phyloP scores from a whole-genome alignment of 441 rosid genomes.

The Eruca vesicaria region DNA sequence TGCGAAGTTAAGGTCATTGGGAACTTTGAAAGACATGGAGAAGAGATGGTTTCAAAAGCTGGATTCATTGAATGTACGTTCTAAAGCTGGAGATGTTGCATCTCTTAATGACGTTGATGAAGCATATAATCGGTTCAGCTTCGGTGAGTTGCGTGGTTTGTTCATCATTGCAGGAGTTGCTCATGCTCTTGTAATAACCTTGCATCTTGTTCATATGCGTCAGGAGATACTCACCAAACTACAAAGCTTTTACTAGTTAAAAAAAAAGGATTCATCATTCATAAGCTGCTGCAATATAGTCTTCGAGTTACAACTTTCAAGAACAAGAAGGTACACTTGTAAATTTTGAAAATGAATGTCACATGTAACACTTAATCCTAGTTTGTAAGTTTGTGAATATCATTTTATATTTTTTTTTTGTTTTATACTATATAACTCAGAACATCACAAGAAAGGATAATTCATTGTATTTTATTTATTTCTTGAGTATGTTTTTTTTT shows the following conservation, averaged over 20 bases:
- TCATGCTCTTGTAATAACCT: slow-evolving; percentile 12
- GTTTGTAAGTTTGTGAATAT: neutral
- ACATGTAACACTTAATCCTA: neutral
- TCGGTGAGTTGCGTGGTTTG: slow-evolving; percentile 25
- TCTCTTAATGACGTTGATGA: slow-evolving; percentile 2
- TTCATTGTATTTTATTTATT: no score
- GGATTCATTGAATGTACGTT: slow-evolving; percentile 7
- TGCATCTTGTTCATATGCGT: slow-evolving; percentile 18
- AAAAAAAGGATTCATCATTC: neutral
- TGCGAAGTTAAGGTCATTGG: slow-evolving; percentile 20
- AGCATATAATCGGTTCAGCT: slow-evolving; percentile 7
- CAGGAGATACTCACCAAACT: slow-evolving; percentile 22
- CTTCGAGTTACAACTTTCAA: neutral
- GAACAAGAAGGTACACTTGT: neutral
- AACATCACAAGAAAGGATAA: neutral
- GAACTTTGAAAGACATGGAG: slow-evolving; percentile 29
- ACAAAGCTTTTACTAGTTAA: neutral
- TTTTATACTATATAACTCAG: neutral
- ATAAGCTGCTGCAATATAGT: neutral
- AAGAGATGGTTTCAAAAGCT: slow-evolving; percentile 26
- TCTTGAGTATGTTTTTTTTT: no score
- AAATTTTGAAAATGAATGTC: neutral
- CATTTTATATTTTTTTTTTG: neutral
- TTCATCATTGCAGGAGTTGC: slow-evolving; percentile 30
- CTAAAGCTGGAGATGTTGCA: neutral